These are phyloP conservation scores for Chalciporus pseudorubinellus DNA, from an alignment of 768 basidiomycete species.

Conservation along the genomic window DNA sequence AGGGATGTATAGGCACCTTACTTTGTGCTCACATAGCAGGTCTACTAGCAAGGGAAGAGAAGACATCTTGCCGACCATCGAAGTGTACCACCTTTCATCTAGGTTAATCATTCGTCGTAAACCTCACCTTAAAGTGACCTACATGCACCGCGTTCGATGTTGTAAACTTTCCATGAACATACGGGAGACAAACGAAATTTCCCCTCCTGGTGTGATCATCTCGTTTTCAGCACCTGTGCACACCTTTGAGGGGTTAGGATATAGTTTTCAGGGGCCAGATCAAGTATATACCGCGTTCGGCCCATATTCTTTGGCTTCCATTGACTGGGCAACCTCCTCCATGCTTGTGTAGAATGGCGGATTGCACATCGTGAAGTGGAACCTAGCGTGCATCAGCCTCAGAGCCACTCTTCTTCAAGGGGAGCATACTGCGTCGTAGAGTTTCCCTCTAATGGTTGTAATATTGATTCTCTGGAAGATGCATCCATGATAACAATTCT, in stretches of 20 bases:
- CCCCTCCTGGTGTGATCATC: conserved; percentile 89
- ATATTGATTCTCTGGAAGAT: conserved; percentile 39
- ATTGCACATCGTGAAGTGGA: conserved; percentile 91
- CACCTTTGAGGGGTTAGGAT: conserved; percentile 42
- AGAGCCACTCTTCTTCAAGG: neutral
- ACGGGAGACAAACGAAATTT: conserved; percentile 66
- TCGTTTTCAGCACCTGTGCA: conserved; percentile 87
- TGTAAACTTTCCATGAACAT: conserved; percentile 76
- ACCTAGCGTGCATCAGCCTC: conserved; percentile 32
- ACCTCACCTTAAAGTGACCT: neutral
- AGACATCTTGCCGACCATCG: conserved; percentile 85
- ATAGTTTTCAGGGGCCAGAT: neutral
- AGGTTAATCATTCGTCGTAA: neutral
- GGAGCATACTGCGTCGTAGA: conserved; percentile 5
- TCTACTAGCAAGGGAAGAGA: conserved; percentile 64
- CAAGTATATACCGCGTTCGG: conserved; percentile 64
- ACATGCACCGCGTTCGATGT: conserved; percentile 58
- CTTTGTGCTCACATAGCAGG: conserved; percentile 46
- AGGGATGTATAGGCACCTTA: conserved; percentile 24
- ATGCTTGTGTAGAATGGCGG: conserved; percentile 88
- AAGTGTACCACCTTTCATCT: conserved; percentile 75
- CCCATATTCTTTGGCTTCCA: conserved; percentile 57
- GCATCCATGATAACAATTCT: conserved; percentile 50
- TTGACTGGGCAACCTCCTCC: conserved; percentile 62
- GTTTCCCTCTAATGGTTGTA: conserved; percentile 31